These are phyloP conservation scores for Helicocarpus griseus DNA, from an alignment of 2,329 filamentous ascomycete species.

Conservation along the genomic window DNA sequence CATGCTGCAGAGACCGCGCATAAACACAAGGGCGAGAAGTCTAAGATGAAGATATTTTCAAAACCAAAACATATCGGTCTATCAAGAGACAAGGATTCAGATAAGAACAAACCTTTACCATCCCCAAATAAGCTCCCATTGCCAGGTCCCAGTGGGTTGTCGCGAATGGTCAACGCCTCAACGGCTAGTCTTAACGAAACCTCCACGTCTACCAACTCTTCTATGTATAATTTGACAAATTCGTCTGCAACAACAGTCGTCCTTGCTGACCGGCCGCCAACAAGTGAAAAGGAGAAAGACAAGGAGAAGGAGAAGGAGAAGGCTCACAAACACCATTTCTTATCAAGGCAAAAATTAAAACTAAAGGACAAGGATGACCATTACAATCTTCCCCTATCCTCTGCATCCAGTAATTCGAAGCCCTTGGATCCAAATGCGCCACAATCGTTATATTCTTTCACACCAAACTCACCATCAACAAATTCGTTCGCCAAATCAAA, in stretches of 20 bases:
- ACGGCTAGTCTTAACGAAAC: constrained; percentile 51
- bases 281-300: constrained; percentile 29
- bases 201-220: constrained; percentile 42
- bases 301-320: constrained; percentile 37
- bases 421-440: constrained; percentile 54
- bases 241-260: constrained; percentile 53
- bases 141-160: constrained; percentile 41
- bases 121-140: constrained; percentile 50
- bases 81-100: constrained; percentile 49
- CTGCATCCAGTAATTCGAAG: constrained; percentile 55
- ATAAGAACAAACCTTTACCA: constrained; percentile 45
- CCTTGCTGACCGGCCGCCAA: constrained; percentile 33
- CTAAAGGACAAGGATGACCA: constrained; percentile 53
- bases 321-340: constrained; percentile 50
- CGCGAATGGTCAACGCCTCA: constrained; percentile 49
- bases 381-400: constrained; percentile 49
- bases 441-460: constrained; percentile 56
- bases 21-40: constrained; percentile 49
- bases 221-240: constrained; percentile 53
- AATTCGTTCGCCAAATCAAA: constrained; percentile 68
- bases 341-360: constrained; percentile 57
- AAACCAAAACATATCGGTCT: constrained; percentile 57
- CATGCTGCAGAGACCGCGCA: constrained; percentile 9
- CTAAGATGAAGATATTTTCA: constrained; percentile 60
- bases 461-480: constrained; percentile 52